These are phyloP conservation scores for Sporothrix brasiliensis DNA, from an alignment of 2,329 filamentous ascomycete genomes.

Conservation along the genomic window DNA sequence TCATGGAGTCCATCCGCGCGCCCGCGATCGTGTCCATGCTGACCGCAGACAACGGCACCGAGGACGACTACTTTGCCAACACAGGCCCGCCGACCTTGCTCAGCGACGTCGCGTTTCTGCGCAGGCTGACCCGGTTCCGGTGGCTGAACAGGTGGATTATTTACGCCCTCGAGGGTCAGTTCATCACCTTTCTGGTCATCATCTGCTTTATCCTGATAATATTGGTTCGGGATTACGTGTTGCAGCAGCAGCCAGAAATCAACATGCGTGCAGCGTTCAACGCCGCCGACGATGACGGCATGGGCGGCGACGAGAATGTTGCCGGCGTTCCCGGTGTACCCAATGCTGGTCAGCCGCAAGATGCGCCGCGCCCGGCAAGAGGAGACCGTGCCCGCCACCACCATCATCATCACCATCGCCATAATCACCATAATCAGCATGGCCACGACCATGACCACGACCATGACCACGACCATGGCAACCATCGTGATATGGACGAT, in stretches of 20 bases:
- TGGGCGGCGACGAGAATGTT: constrained; percentile 1
- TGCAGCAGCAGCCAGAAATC: constrained; percentile 93
- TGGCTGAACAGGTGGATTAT: constrained; percentile 77
- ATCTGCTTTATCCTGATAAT: constrained; percentile 96
- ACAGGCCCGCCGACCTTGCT: constrained; percentile 52
- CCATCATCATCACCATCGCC: constrained; percentile 4
- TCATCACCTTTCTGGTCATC: constrained; percentile 90
- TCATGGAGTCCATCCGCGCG: constrained; percentile 39
- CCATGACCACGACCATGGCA: not conserved
- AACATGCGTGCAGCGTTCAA: constrained; percentile 74
- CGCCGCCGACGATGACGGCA: constrained; percentile 35
- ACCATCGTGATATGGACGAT: not conserved
- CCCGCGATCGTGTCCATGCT: constrained; percentile 34
- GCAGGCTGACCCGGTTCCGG: constrained; percentile 67
- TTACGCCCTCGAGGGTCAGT: constrained; percentile 84
- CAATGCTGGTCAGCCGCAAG: not conserved
- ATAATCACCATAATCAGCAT: not conserved
- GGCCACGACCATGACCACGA: not conserved
- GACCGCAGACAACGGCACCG: constrained; percentile 37
- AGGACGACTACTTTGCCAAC: constrained; percentile 31
- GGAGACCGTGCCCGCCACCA: constrained; percentile 1
- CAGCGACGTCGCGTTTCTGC: constrained; percentile 60
- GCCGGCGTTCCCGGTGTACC: not conserved
- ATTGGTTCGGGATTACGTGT: constrained; percentile 93
- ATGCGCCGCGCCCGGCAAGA: not conserved